Evolutionary conservation across 257 asterid genomes (phyloP), one percentile per base, ranked within the genome.

Genomic region (Nicotiana undulata): DNA sequence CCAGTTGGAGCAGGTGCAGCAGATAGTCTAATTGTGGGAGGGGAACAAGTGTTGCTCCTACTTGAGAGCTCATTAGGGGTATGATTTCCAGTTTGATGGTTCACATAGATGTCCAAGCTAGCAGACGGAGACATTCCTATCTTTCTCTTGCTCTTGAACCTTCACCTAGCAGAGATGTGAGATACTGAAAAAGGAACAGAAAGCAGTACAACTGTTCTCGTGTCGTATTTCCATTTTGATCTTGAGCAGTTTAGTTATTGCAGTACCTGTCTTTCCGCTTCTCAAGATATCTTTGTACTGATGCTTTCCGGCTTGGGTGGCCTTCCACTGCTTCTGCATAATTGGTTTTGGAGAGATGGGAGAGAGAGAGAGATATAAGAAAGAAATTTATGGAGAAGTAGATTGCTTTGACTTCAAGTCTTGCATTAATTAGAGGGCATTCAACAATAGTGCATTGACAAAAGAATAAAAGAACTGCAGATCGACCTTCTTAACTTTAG

Each of bases 101-200:
- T 89, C 80, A 86, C 34, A 86, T 86, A 89, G 81, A 88, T 53
- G 63, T 90, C 93, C 88, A 91, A 77, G 86, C 89, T 81, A 79
- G 93, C 81, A 75, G 91, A 85, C 78, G 94, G 80, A 67, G 87
- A 77, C 86, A 78, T 67, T 88, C 89, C 97, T 75, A 86, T 90
- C 95, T 86, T 96, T 84, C 90, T 91, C 97, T 89, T 93, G 97
- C 95, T 90, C 95, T 91, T 96, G 85, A 91, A 92, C 98, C 99
- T 95, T 91, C 96, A 91, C 89, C 96, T 92, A 88, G 87, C 95
- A 95, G 84, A 90, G 90, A 85, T 66, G 83, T 89, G 92, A 92
- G 95, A 85, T 88, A 83, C 88, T 17, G 61, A 79, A 80, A 83
- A 37, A 31, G 75, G 74, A 56, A 63, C 49, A 77, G 63, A 63